A percentile compares a stretch with the other conserved stretches of the same genome.
Conservation (phyloP, 2,329 filamentous ascomycete species). For the Mycogone perniciosa region DNA sequence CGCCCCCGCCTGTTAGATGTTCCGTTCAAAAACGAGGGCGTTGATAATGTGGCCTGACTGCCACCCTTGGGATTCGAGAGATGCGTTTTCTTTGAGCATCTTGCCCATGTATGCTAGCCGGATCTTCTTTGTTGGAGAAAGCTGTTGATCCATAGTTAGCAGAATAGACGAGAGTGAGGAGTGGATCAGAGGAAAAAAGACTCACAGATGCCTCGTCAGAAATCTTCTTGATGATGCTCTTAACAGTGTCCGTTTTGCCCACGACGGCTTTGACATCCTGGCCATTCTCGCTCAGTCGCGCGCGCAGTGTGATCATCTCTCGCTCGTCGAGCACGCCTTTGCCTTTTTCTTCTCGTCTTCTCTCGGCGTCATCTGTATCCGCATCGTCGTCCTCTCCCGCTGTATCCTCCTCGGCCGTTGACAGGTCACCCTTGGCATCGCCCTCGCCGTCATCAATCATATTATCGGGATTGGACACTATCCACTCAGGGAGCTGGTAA, state of each 20-base stretch:
- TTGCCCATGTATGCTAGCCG: constrained; percentile 76
- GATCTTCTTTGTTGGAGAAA: constrained; percentile 53
- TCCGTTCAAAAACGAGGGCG: constrained; percentile 58
- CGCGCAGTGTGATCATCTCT: constrained; percentile 51
- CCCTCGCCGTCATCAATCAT: constrained; percentile 33
- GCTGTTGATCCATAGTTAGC: constrained; percentile 32
- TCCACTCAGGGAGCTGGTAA: constrained; percentile 62
- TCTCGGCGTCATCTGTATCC: constrained; percentile 28
- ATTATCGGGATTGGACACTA: constrained; percentile 61
- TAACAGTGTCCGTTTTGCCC: constrained; percentile 56
- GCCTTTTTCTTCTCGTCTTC: constrained; percentile 51
- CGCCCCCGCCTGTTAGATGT: too few species aligned
- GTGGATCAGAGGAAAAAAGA: constrained; percentile 13
- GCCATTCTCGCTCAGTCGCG: constrained; percentile 60
- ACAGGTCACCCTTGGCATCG: constrained; percentile 27
- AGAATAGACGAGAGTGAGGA: neutral
- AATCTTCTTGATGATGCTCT: constrained; percentile 55
- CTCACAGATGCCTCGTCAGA: constrained; percentile 58
- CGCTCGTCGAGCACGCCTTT: constrained; percentile 48
- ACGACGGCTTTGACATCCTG: constrained; percentile 57
- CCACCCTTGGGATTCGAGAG: constrained; percentile 68
- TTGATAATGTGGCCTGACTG: constrained; percentile 69
- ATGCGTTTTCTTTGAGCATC: constrained; percentile 62
- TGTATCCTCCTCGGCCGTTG: constrained; percentile 32
- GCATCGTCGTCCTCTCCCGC: constrained; percentile 31